Evolutionary conservation across 148 eudicot species (phyloP).

Genomic region (Simmondsia chinensis): DNA sequence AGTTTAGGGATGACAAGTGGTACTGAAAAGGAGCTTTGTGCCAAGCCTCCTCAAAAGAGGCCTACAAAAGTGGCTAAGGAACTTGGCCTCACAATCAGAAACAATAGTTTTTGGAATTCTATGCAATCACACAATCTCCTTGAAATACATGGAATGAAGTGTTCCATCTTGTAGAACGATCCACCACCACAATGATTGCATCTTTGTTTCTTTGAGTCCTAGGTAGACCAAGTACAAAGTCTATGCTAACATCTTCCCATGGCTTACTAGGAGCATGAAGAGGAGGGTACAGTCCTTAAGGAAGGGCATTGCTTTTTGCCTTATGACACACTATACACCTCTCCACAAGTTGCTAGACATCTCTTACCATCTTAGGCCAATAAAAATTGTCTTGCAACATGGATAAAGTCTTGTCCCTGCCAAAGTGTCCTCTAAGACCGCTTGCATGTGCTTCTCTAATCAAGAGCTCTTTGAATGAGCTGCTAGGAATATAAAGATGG

Average conservation of each 20-base stretch:
- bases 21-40: background rate
- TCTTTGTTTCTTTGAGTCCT: background rate
- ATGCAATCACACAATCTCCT: background rate
- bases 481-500: background rate
- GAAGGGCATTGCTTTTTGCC: background rate
- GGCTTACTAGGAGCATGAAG: background rate
- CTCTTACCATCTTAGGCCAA: slow-evolving; percentile 3
- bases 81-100: background rate
- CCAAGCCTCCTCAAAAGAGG: background rate
- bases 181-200: background rate
- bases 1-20: background rate
- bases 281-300: background rate
- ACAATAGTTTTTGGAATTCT: background rate
- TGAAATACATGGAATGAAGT: background rate
- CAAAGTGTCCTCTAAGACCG: slow-evolving; percentile 5
- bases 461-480: background rate
- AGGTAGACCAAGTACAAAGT: slow-evolving; percentile 1
- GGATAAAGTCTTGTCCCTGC: background rate
- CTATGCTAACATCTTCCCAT: background rate
- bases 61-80: slow-evolving; percentile 7
- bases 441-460: slow-evolving; percentile 5
- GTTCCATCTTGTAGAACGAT: background rate
- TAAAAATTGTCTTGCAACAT: slow-evolving; percentile 4
- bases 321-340: background rate
- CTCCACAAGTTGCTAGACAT: background rate